These are phyloP conservation scores for Quercus rubra DNA, from an alignment of 306 rosid species.

Conservation along the genomic window DNA sequence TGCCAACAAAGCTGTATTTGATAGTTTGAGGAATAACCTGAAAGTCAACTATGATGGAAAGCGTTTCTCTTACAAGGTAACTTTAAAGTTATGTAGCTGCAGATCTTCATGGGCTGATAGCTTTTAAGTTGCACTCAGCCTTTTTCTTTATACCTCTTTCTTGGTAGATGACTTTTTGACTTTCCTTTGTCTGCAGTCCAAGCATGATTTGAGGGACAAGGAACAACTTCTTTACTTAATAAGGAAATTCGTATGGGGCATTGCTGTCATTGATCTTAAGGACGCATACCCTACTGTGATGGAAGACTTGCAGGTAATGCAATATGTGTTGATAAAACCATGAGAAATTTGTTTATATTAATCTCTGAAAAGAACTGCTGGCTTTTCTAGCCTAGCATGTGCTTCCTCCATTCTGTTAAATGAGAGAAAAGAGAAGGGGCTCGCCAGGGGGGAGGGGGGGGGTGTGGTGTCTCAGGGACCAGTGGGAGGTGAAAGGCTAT, in stretches of 20 bases:
- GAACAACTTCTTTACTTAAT: conserved; percentile 61
- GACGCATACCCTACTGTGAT: conserved; percentile 60
- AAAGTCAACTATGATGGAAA: conserved; percentile 84
- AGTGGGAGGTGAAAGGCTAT: background rate
- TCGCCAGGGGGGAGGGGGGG: no score
- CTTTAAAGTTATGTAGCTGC: background rate
- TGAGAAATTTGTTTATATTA: background rate
- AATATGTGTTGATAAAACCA: background rate
- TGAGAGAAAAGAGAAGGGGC: no score
- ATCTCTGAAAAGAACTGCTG: no score
- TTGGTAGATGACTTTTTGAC: conserved; percentile 29
- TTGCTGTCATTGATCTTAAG: conserved; percentile 81
- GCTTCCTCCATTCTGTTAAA: no score
- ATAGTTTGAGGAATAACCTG: conserved; percentile 81
- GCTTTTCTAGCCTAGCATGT: no score
- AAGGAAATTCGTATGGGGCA: conserved; percentile 84
- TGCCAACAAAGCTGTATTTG: conserved; percentile 83
- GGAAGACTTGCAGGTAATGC: conserved; percentile 89
- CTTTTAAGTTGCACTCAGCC: conserved; percentile 2
- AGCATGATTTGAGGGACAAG: conserved; percentile 74
- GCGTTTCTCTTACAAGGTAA: conserved; percentile 87
- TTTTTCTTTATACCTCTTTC: conserved; percentile 1
- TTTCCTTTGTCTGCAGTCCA: conserved; percentile 53
- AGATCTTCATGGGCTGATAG: background rate
- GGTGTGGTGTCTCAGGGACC: no score